Conservation (phyloP, 1,284 basidiomycete genomes). For the Melampsora abietis-canadensis region DNA sequence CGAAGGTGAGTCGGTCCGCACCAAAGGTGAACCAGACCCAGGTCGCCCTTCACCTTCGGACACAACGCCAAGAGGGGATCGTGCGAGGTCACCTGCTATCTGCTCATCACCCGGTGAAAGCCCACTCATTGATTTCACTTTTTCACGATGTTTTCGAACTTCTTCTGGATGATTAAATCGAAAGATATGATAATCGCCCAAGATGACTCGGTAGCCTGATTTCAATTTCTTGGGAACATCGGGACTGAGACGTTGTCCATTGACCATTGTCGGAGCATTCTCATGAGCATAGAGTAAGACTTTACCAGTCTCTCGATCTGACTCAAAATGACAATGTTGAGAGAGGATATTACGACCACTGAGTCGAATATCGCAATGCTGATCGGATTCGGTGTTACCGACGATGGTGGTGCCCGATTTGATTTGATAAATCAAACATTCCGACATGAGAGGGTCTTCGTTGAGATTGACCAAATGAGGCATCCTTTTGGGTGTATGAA, state of each 20-base stretch:
- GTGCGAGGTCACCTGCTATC: conserved; percentile 51
- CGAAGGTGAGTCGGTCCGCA: conserved; percentile 69
- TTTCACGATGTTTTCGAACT: conserved; percentile 81
- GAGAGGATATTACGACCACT: conserved; percentile 87
- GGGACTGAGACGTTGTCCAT: conserved; percentile 78
- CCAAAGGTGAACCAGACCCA: conserved; percentile 54
- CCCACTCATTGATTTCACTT: conserved; percentile 61
- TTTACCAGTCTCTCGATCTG: conserved; percentile 66
- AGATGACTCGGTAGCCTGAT: conserved; percentile 91
- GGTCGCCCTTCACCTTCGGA: conserved; percentile 45
- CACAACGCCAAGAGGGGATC: conserved; percentile 49
- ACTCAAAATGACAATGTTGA: conserved; percentile 88
- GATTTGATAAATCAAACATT: conserved; percentile 79
- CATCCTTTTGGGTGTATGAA: conserved; percentile 99
- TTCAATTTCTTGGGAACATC: conserved; percentile 65
- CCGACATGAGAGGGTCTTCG: conserved; percentile 52
- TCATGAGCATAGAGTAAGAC: conserved; percentile 75
- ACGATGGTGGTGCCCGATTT: conserved; percentile 82
- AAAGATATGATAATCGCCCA: conserved; percentile 96
- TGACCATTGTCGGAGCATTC: conserved; percentile 83
- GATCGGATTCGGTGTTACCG: conserved; percentile 74
- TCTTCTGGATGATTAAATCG: conserved; percentile 94
- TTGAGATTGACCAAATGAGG: conserved; percentile 87
- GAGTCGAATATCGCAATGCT: conserved; percentile 79
- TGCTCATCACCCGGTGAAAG: conserved; percentile 62